phyloP scores from a whole-genome alignment of 2,329 filamentous ascomycete genomes.

The Claviceps sp. region DNA sequence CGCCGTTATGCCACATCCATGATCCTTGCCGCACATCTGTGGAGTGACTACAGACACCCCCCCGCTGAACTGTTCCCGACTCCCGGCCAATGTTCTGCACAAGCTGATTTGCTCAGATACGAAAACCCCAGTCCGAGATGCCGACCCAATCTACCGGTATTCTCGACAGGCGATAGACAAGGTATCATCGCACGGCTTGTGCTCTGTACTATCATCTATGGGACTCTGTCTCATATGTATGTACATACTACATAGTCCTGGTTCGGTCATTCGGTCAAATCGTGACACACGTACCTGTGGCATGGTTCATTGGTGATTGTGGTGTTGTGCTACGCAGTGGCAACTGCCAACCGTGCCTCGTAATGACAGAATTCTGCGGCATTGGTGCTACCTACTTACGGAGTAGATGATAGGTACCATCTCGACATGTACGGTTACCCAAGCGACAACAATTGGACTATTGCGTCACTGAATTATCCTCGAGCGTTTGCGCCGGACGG shows the following conservation, averaged over 20 bases:
- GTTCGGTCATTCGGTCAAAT: neutral
- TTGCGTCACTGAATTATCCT: too few relatives aligned
- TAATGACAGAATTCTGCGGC: too few relatives aligned
- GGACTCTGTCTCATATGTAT: neutral
- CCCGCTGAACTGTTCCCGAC: neutral
- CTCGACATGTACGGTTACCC: too few relatives aligned
- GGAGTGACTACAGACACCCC: neutral
- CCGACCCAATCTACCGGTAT: constrained; percentile 8
- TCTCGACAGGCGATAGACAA: neutral
- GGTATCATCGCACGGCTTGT: neutral
- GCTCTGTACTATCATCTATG: neutral
- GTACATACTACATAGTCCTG: neutral
- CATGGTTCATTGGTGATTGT: neutral
- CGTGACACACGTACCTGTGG: neutral
- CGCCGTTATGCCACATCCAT: neutral
- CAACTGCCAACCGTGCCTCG: too few relatives aligned
- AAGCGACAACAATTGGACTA: too few relatives aligned
- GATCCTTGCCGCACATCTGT: neutral
- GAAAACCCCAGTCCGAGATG: constrained; percentile 4
- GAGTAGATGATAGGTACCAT: too few relatives aligned
- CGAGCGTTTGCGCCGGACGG: too few relatives aligned
- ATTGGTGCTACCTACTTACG: too few relatives aligned
- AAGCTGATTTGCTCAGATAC: constrained; percentile 5
- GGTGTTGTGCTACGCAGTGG: too few relatives aligned
- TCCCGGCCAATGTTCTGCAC: neutral